phyloP scores from a whole-genome alignment of 768 basidiomycete genomes.

The Suillus cothurnatus region DNA sequence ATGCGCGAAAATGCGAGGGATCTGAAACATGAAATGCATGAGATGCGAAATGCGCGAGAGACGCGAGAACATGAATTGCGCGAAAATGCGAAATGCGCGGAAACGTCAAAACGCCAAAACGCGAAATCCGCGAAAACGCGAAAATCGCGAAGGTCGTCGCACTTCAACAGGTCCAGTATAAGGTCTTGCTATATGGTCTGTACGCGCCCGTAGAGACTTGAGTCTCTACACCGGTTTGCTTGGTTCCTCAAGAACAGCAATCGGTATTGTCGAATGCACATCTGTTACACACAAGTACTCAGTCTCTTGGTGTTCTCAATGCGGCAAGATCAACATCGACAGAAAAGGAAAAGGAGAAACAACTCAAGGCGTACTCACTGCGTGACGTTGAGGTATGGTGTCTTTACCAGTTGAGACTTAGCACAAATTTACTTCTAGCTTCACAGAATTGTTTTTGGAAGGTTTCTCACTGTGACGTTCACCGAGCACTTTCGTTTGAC shows the following conservation, averaged over 20 bases:
- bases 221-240: too few species aligned
- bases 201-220: too few species aligned
- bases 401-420: neutral
- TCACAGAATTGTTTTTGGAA: neutral
- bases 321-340: neutral
- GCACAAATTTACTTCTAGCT: neutral
- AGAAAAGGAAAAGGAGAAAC: neutral
- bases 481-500: neutral
- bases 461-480: neutral
- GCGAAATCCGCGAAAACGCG: too few species aligned
- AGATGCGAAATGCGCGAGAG: too few species aligned
- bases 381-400: neutral
- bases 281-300: neutral
- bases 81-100: too few species aligned
- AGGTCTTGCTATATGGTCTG: too few species aligned
- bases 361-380: neutral
- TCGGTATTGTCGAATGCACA: neutral
- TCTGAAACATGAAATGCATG: too few species aligned
- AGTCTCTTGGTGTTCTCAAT: neutral
- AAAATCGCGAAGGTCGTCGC: too few species aligned
- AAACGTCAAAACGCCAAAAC: too few species aligned
- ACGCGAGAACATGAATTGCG: too few species aligned
- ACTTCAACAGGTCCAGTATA: too few species aligned
- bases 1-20: too few species aligned
- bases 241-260: neutral